phyloP scores from a whole-genome alignment of 1,139 yeast species.

The Candida sp. region DNA sequence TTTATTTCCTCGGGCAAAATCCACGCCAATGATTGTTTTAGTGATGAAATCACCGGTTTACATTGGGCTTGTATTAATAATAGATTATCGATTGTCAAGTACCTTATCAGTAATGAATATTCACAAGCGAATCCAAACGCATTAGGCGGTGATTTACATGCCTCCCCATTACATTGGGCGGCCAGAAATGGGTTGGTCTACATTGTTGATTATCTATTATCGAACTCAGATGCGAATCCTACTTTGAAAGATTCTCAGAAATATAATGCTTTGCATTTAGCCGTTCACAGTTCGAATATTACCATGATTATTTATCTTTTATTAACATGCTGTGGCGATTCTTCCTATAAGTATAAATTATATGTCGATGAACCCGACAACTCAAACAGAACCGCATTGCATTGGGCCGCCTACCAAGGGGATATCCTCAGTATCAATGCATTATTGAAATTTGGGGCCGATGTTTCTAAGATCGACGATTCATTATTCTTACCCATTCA shows the following conservation, averaged over 20 bases:
- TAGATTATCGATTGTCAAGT: conserved; percentile 61
- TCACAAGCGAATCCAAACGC: conserved; percentile 51
- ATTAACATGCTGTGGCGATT: conserved; percentile 44
- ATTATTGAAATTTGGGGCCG: conserved; percentile 74
- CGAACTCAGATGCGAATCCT: conserved; percentile 69
- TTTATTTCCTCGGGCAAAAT: conserved; percentile 24
- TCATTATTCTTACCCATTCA: conserved; percentile 85
- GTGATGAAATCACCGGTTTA: conserved; percentile 72
- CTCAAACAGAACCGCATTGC: conserved; percentile 72
- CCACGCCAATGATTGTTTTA: conserved; percentile 28
- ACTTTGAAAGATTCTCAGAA: conserved; percentile 71
- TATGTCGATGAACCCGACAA: conserved; percentile 71
- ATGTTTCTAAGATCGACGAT: conserved; percentile 58
- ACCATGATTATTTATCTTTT: conserved; percentile 73
- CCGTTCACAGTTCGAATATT: conserved; percentile 89
- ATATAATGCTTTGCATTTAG: conserved; percentile 78
- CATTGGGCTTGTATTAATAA: conserved; percentile 98
- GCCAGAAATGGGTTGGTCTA: conserved; percentile 86
- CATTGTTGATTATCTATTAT: conserved; percentile 68
- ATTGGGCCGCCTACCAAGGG: conserved; percentile 99
- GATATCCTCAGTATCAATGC: conserved; percentile 78
- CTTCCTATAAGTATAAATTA: conserved; percentile 21
- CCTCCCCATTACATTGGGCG: conserved; percentile 97
- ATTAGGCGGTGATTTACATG: conserved; percentile 73
- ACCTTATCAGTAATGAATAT: conserved; percentile 65